Base-by-base conservation (phyloP, 1,284 basidiomycete species). In the Rhizoctonia solani region DNA sequence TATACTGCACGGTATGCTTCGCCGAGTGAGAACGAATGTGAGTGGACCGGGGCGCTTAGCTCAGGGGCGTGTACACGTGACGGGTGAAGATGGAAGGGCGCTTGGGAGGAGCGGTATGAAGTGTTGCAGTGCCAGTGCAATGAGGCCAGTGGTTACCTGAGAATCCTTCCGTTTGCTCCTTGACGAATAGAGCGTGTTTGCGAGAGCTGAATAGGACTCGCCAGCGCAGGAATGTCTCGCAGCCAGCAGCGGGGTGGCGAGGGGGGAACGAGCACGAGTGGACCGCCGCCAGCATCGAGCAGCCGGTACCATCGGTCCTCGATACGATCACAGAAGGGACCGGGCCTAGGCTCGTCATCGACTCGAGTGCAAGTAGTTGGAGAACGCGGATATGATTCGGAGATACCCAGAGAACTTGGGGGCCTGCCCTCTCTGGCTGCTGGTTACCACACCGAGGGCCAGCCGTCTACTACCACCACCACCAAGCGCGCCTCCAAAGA, bases 381-480 rank as follows among this genome's bases (percentile, higher is more conserved):
- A 42, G 59, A 65, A 25, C 47, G 59, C 9, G 59, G 49, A 25
- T 65, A 65, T 27, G 59, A 65, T 37, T 65, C 59, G 8, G 59
- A 65, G 59, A 39, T 25, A 41, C 27, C 47, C 34, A 19, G 47
- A 53, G 27, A 29, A 11, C 14, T 11, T 21, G 11, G 37, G 30
- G 25, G 32, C 47, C n/a, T 34, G 37, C 30, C 4, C 32, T 30
- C 46, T 32, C 4, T 44, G 32, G 11, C 4, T 44, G 14, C 49
- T n/a, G 59, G 59, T 3, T 65, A 65, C 59, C 49, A 53, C 37
- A 65, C 59, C 25, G 59, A 65, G 25, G 32, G 32, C 32, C 47
- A 53, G 8, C 49, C 58, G 11, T 61, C 58, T 16, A 58, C 32
- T 11, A 34, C 32, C 32, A 34, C 32, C 32, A 34, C 32, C 32